Base-by-base conservation (phyloP, 257 asterid species). In the Forsythia suspensa region DNA sequence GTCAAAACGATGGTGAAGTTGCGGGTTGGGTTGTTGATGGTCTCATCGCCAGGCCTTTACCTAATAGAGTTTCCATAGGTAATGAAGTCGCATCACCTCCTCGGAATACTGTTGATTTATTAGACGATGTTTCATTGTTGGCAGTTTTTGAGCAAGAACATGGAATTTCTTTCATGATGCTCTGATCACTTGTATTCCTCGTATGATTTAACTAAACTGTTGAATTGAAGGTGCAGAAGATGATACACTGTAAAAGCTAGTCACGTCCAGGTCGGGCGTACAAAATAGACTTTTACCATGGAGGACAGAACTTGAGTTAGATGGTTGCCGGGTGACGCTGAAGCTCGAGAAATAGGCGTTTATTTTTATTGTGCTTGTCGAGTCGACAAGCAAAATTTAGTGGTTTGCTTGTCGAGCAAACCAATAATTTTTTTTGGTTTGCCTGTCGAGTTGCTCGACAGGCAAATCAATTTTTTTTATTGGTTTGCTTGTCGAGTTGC, bases 41-140 rank as follows among this genome's bases (percentile, higher is more conserved):
- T 76, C 97, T 95, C 79, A 92, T 92, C 0, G 97, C 99, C 0
- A 86, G 97, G 82, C 99, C 99, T 65, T 88, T 89, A 76, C 90
- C 99, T 13, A 84, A 84, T 82, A 90, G 97, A 66, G 80, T 95
- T 9, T 86, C 89, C 10, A 69, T 89, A 69, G 92, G 92, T 75
- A 41, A 76, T 29, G 82, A 77, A 71, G 67, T 83, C 46, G 70
- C 80, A n/a, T 72, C 92, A 77, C 68, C 84, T 43, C 79, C 85
- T 40, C n/a, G 75, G 91, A 52, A 81, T 66, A 66, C 84, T n/a
- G 82, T 77, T 88, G 88, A 89, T 51, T 40, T 24, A 16, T 43
- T 9, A 3, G 61, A 69, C 15, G 46, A 15, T 39, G 7, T 36
- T 59, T 24, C 15, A 40, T 76, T 52, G 34, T n/a, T 13, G 74